Conservation (phyloP, 73 alveolate genomes). For the Stentor roeselii region DNA sequence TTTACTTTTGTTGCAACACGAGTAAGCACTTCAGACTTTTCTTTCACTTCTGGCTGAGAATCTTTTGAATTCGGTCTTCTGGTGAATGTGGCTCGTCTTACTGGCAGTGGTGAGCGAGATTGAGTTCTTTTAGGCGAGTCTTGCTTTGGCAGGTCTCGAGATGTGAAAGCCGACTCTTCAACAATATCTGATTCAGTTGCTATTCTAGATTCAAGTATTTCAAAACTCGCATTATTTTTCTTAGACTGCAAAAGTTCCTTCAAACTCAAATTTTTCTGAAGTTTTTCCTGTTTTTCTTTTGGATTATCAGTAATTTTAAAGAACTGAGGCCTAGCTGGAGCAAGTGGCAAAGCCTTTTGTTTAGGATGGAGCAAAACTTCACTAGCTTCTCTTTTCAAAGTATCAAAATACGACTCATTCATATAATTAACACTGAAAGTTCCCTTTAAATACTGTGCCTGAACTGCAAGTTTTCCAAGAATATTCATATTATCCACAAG, state of each 20-base stretch:
- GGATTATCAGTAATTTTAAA: background rate
- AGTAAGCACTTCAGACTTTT: background rate
- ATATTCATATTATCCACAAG: background rate
- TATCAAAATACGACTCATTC: background rate
- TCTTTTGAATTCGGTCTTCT: background rate
- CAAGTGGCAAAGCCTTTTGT: background rate
- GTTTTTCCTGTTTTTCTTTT: background rate
- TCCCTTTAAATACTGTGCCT: background rate
- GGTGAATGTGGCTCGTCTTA: background rate
- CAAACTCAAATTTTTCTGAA: background rate
- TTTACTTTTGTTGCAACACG: background rate
- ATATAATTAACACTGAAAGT: background rate
- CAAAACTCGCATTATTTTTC: constrained; percentile 1
- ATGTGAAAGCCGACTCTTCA: background rate
- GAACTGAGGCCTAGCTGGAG: background rate
- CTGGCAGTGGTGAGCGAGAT: background rate
- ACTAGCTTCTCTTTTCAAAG: background rate
- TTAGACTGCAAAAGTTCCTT: constrained; percentile 6
- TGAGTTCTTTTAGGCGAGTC: background rate
- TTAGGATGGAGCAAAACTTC: background rate
- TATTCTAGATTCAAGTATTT: background rate
- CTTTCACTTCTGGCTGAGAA: background rate
- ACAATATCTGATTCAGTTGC: background rate
- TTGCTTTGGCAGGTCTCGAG: background rate
- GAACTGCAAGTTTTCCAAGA: constrained; percentile 8